Evolutionary conservation across 1,139 yeast genomes (phyloP).

Genomic region (Blastobotrys malaysiensis): DNA sequence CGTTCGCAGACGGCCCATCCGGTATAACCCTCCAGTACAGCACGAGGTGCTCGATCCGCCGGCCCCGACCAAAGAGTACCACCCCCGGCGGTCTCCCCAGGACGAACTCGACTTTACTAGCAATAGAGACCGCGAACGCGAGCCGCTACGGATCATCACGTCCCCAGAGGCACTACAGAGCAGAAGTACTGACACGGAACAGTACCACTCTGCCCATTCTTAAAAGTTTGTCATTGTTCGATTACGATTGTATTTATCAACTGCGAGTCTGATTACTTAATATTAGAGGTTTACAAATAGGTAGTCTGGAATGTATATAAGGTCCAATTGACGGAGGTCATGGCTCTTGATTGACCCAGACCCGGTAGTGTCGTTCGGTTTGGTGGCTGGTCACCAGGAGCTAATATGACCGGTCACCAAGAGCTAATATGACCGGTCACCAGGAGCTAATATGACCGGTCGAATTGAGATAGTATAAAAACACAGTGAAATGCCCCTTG

Average conservation of each 20-base stretch:
- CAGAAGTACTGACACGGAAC: neutral
- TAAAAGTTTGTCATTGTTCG: neutral
- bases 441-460: neutral
- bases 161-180: neutral
- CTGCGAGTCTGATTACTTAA: too few relatives aligned
- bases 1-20: slow-evolving; percentile 5
- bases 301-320: too few relatives aligned
- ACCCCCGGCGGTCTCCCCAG: neutral
- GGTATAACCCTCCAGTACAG: neutral
- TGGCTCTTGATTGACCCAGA: too few relatives aligned
- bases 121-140: neutral
- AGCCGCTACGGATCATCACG: neutral
- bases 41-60: neutral
- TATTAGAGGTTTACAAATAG: too few relatives aligned
- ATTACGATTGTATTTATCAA: too few relatives aligned
- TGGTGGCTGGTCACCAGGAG: too few relatives aligned
- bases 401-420: too few relatives aligned
- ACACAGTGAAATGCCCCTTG: neutral
- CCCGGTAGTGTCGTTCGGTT: too few relatives aligned
- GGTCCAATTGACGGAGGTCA: too few relatives aligned
- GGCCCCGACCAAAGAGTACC: neutral
- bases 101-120: neutral
- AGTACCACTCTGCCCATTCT: neutral
- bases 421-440: neutral
- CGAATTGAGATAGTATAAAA: neutral